Base-by-base conservation (phyloP, 192 early-diverging fungal species). In the Linnemannia exigua region DNA sequence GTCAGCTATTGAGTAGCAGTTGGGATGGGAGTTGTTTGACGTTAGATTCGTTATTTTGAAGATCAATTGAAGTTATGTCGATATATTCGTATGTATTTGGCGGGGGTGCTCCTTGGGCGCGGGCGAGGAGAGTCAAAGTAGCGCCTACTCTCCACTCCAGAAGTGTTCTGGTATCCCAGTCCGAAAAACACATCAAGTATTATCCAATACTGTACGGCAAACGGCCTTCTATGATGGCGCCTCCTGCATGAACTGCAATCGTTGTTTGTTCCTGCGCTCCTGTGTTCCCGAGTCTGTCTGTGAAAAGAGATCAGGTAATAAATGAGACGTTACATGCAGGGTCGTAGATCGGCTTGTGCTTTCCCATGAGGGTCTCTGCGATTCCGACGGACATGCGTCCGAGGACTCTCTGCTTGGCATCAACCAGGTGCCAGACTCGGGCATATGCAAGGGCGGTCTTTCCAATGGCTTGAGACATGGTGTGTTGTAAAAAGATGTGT, bases 291-390 rank as follows among this genome's bases (percentile, higher is more conserved):
- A 3, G 22, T 69, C 37, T 33, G 12, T 46, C 70, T 50, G 47
- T 19, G 11, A 54, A 68, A 35, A 36, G 58, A 50, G 58, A 67
- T 61, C 58, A 46, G 25, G 46, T 51, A 50, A 63, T n/a, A 77
- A 41, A 63, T 8, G 28, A 63, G 58, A 63, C 58, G 12, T 63
- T 91, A 96, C 95, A 90, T 67, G 96, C 95, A 50, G 96, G 97
- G 82, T 97, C 91, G 79, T 92, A 97, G 61, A 95, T 95, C 33
- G 97, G 97, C 93, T 98, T 98, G 90, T 99, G 96, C 87, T 99
- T 99, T 41, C 98, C 98, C 91, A 97, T 95, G 50, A 99, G 92
- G 25, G 97, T 97, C 52, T 95, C 95, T 80, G 95, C 94, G 66
- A 98, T 95, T 61, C 94, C 91, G 58, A 96, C 92, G 20, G 96